These are phyloP conservation scores for Candida labiduridarum DNA, from an alignment of 1,139 yeast genomes.

Conservation along the genomic window DNA sequence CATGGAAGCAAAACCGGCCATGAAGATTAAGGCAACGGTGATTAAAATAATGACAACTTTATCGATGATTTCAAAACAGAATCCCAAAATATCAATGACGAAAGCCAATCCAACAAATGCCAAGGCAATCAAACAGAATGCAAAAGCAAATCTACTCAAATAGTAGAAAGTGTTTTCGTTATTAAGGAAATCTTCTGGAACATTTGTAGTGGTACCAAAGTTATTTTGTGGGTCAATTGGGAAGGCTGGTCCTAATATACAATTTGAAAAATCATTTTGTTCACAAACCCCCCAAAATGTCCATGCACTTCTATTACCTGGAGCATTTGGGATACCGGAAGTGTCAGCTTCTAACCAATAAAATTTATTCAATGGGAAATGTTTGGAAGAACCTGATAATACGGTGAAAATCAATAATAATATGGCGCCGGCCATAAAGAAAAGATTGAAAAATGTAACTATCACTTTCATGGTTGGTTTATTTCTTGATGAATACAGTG, in stretches of 20 bases:
- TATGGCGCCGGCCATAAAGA: conserved; percentile 54
- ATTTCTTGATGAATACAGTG: background rate
- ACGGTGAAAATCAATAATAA: conserved; percentile 62
- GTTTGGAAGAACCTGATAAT: conserved; percentile 64
- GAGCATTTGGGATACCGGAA: conserved; percentile 55
- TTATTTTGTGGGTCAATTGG: conserved; percentile 77
- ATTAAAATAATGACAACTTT: conserved; percentile 57
- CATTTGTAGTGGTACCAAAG: conserved; percentile 50
- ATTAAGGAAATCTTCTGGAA: conserved; percentile 57
- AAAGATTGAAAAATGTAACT: conserved; percentile 38
- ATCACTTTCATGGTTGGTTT: conserved; percentile 32
- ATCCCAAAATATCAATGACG: conserved; percentile 43
- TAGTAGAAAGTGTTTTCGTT: conserved; percentile 65
- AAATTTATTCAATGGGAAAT: conserved; percentile 63
- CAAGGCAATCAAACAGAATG: conserved; percentile 62
- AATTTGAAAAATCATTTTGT: conserved; percentile 43
- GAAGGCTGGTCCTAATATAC: conserved; percentile 53
- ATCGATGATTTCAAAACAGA: conserved; percentile 51
- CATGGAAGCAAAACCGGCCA: conserved; percentile 61
- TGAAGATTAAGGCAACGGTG: conserved; percentile 53
- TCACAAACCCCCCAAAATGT: conserved; percentile 83
- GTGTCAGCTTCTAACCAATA: conserved; percentile 79
- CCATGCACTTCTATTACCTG: conserved; percentile 59
- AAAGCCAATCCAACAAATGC: conserved; percentile 52
- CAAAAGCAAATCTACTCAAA: conserved; percentile 70